These are phyloP conservation scores for Hymenoscyphus repandus DNA, from an alignment of 2,329 filamentous ascomycete species.

Conservation along the genomic window DNA sequence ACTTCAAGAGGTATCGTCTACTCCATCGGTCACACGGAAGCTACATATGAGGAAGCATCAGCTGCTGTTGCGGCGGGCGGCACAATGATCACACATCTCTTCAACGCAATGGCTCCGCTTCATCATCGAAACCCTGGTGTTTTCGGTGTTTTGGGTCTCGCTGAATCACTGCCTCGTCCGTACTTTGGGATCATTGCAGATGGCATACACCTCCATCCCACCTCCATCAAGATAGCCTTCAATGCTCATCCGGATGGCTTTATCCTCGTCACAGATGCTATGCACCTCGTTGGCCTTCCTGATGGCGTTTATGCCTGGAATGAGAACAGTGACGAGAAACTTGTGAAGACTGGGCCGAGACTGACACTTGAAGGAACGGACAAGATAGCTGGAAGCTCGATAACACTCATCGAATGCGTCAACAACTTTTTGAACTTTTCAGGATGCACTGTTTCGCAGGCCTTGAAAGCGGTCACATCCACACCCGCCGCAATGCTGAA, in stretches of 20 bases:
- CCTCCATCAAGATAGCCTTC: slow-evolving; percentile 83
- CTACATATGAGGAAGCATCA: slow-evolving; percentile 77
- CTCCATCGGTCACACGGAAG: slow-evolving; percentile 82
- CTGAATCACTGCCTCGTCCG: slow-evolving; percentile 50
- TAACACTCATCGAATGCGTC: slow-evolving; percentile 74
- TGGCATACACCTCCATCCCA: slow-evolving; percentile 84
- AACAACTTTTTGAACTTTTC: slow-evolving; percentile 77
- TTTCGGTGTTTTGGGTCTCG: slow-evolving; percentile 75
- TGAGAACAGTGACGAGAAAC: slow-evolving; percentile 53
- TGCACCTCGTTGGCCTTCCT: slow-evolving; percentile 78
- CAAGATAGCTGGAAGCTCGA: slow-evolving; percentile 70
- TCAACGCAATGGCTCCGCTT: slow-evolving; percentile 89
- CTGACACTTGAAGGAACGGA: slow-evolving; percentile 74
- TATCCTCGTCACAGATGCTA: slow-evolving; percentile 87
- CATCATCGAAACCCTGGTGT: slow-evolving; percentile 89
- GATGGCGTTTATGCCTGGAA: slow-evolving; percentile 85
- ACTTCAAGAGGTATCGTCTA: slow-evolving; percentile 62
- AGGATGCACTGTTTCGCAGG: slow-evolving; percentile 61
- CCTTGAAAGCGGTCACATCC: slow-evolving; percentile 66
- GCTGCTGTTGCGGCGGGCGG: slow-evolving; percentile 68
- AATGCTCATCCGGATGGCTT: slow-evolving; percentile 79
- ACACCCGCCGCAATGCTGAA: slow-evolving; percentile 76
- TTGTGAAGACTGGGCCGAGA: slow-evolving; percentile 66
- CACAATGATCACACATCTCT: slow-evolving; percentile 87
- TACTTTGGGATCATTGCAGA: slow-evolving; percentile 89